These are phyloP conservation scores for Amanita jacksonii DNA, from an alignment of 768 basidiomycete genomes.

Conservation along the genomic window DNA sequence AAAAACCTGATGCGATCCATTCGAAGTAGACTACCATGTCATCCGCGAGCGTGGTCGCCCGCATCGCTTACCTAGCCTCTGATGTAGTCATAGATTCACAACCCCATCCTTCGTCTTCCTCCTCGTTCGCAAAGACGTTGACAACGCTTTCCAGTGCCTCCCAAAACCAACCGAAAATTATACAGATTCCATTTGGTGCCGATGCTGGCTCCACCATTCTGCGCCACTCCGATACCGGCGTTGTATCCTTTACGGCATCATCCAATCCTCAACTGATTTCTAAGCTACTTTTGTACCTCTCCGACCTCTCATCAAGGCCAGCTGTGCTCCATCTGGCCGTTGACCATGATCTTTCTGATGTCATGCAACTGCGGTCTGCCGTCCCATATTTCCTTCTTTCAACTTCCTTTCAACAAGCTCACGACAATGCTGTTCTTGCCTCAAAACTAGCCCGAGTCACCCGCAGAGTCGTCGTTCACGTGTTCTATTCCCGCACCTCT, in stretches of 20 bases:
- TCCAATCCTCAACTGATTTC: slow-evolving; percentile 3
- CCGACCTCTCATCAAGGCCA: slow-evolving; percentile 4
- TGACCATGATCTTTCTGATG: slow-evolving; percentile 59
- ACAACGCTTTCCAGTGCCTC: neutral
- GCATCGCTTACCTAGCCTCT: slow-evolving; percentile 64
- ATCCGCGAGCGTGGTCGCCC: slow-evolving; percentile 25
- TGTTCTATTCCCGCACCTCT: slow-evolving; percentile 46
- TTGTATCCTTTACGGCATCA: slow-evolving; percentile 2
- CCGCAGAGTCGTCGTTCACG: slow-evolving; percentile 76
- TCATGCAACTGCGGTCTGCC: slow-evolving; percentile 66
- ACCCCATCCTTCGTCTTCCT: slow-evolving; percentile 12
- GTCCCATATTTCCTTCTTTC: slow-evolving; percentile 81
- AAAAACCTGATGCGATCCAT: too few species aligned
- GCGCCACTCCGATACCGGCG: neutral
- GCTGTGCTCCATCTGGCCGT: slow-evolving; percentile 8
- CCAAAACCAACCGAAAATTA: neutral
- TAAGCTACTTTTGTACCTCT: slow-evolving; percentile 2
- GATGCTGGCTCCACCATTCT: slow-evolving; percentile 4
- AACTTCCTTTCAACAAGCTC: slow-evolving; percentile 66
- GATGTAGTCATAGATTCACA: slow-evolving; percentile 55
- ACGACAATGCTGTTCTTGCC: slow-evolving; percentile 85
- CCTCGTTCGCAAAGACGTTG: neutral
- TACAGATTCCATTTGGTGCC: neutral
- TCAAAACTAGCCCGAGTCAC: slow-evolving; percentile 66
- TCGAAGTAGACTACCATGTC: neutral